Percentiles rank a stretch among this genome's conserved stretches.
These are phyloP conservation scores for Penicillium hesseltinei DNA, from an alignment of 2,329 filamentous ascomycete genomes.

Conservation along the genomic window DNA sequence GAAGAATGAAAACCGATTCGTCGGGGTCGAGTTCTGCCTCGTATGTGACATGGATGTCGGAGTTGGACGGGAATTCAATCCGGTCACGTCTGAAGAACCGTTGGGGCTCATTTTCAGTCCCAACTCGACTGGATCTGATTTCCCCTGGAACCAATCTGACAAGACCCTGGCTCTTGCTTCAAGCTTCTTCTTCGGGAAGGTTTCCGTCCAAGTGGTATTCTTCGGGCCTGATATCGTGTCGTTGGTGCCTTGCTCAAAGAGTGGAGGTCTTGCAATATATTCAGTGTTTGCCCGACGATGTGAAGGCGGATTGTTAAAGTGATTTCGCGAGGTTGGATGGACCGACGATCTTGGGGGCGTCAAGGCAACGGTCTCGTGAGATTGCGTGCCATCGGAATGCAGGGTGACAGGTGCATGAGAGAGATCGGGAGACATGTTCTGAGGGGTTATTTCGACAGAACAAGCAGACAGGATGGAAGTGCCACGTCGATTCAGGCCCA, in stretches of 20 bases:
- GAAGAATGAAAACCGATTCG: slow-evolving; percentile 46
- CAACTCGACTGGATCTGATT: slow-evolving; percentile 51
- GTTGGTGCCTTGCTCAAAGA: slow-evolving; percentile 28
- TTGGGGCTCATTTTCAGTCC: slow-evolving; percentile 35
- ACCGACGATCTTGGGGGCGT: slow-evolving; percentile 17
- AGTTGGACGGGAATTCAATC: slow-evolving; percentile 14
- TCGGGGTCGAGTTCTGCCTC: slow-evolving; percentile 20
- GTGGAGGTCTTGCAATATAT: slow-evolving; percentile 29
- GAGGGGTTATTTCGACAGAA: not conserved
- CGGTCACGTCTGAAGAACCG: slow-evolving; percentile 7
- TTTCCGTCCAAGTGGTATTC: slow-evolving; percentile 24
- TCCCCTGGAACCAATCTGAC: slow-evolving; percentile 54
- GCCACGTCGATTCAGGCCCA: slow-evolving; percentile 30
- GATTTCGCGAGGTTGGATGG: slow-evolving; percentile 16
- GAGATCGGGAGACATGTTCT: slow-evolving; percentile 18
- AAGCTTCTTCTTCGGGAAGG: slow-evolving; percentile 30
- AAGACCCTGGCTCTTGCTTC: slow-evolving; percentile 38
- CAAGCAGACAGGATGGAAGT: slow-evolving; percentile 27
- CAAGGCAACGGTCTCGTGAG: slow-evolving; percentile 23
- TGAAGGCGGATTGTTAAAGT: slow-evolving; percentile 20
- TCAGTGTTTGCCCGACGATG: slow-evolving; percentile 39
- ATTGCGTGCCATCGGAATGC: slow-evolving; percentile 25
- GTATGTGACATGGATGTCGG: slow-evolving; percentile 13
- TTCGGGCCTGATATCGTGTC: slow-evolving; percentile 19
- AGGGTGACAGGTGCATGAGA: slow-evolving; percentile 19